phyloP scores from a whole-genome alignment of 1,284 basidiomycete genomes.

The Ustilago tritici region DNA sequence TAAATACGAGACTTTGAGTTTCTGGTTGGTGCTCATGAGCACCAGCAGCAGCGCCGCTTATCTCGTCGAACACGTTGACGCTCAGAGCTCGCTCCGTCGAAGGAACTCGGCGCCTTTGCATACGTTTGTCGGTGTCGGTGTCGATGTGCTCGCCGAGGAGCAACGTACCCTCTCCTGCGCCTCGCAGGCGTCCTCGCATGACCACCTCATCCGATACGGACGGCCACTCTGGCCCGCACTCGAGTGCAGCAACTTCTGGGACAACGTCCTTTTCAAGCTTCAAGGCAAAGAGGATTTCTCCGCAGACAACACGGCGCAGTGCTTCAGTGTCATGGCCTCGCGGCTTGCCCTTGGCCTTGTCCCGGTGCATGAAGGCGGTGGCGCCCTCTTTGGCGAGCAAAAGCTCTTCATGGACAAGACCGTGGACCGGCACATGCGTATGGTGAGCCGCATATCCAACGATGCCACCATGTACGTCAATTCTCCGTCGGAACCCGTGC shows the following conservation, averaged over 20 bases:
- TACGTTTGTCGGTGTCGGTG: neutral
- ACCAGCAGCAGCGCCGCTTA: neutral
- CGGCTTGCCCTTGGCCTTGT: conserved; percentile 12
- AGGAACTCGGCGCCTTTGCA: neutral
- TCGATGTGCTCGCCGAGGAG: neutral
- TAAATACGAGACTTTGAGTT: neutral
- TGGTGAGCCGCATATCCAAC: neutral
- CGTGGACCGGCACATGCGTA: conserved; percentile 18
- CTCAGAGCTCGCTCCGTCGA: no score
- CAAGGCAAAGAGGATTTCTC: neutral
- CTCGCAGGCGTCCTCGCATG: neutral
- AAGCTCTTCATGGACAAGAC: neutral
- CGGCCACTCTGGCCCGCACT: conserved; percentile 19
- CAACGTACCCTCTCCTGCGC: neutral
- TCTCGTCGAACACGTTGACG: neutral
- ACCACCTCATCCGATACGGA: neutral
- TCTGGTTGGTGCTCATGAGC: neutral
- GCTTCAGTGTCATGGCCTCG: conserved; percentile 15
- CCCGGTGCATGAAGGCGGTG: neutral
- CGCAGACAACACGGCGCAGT: neutral
- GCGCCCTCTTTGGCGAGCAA: neutral
- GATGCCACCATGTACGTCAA: neutral
- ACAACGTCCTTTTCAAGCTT: conserved; percentile 7
- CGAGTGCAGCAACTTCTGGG: neutral
- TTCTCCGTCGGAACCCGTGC: conserved; percentile 12